Conservation (phyloP, 345 rosid genomes). For the Cardamine resedifolia region DNA sequence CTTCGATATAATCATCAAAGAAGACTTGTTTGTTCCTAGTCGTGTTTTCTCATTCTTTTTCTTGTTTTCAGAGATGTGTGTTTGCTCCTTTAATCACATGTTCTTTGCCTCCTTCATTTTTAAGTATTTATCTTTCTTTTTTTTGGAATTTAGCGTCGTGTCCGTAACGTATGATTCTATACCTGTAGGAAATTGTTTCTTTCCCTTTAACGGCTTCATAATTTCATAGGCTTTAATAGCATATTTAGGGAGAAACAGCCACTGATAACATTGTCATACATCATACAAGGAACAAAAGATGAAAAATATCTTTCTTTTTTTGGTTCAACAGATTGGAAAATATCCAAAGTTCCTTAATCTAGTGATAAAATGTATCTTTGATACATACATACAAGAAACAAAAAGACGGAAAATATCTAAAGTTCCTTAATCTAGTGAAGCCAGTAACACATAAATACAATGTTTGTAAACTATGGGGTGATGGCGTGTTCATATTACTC, state of each 20-base stretch:
- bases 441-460: neutral
- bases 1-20: neutral
- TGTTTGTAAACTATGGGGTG: neutral
- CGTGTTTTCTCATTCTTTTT: neutral
- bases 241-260: neutral
- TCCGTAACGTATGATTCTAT: constrained; percentile 8
- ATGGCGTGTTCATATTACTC: neutral
- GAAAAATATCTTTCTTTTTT: neutral
- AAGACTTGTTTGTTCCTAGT: neutral
- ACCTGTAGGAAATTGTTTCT: neutral
- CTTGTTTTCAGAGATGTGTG: neutral
- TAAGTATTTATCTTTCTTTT: neutral
- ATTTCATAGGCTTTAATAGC: neutral
- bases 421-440: constrained; percentile 6
- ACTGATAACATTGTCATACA: neutral
- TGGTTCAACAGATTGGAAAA: no score
- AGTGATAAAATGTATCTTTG: neutral
- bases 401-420: neutral
- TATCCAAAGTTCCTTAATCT: neutral
- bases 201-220: neutral
- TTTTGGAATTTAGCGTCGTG: constrained; percentile 7
- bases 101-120: neutral
- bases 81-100: neutral
- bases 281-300: neutral
- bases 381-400: neutral